phyloP scores from a whole-genome alignment of 169 alveolate species.

The Cystoisospora suis region DNA sequence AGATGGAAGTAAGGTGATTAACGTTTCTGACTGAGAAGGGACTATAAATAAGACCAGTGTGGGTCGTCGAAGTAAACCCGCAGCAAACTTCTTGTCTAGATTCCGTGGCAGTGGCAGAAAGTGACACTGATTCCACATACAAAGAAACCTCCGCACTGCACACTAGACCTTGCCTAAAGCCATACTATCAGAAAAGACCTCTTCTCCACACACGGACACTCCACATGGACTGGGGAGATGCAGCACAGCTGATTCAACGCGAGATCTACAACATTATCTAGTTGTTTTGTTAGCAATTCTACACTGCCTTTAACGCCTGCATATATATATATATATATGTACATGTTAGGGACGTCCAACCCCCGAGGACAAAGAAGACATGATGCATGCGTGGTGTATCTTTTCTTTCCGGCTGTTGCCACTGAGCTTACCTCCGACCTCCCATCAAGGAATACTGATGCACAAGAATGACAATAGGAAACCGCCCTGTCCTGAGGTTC shows the following conservation, averaged over 20 bases:
- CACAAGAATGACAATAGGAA: constrained; percentile 49
- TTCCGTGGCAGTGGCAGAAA: background rate
- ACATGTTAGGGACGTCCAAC: background rate
- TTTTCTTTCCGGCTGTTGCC: background rate
- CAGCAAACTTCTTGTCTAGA: background rate
- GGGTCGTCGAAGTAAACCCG: background rate
- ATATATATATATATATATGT: too few species aligned
- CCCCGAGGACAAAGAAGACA: background rate
- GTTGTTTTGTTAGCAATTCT: background rate
- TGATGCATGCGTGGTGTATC: background rate
- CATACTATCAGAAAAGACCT: too few species aligned
- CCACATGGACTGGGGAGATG: too few species aligned
- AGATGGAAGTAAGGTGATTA: too few species aligned
- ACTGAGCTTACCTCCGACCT: constrained; percentile 28
- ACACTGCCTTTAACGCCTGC: background rate
- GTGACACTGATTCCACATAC: background rate
- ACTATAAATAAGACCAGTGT: too few species aligned
- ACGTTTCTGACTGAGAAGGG: too few species aligned
- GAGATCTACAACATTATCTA: background rate
- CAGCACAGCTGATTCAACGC: background rate
- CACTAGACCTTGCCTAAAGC: background rate
- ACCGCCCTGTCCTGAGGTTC: background rate
- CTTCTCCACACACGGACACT: too few species aligned
- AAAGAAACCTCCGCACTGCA: background rate
- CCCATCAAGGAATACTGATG: constrained; percentile 56